Evolutionary conservation across 441 rosid genomes (phyloP).

Genomic region (Brassica hybrid): DNA sequence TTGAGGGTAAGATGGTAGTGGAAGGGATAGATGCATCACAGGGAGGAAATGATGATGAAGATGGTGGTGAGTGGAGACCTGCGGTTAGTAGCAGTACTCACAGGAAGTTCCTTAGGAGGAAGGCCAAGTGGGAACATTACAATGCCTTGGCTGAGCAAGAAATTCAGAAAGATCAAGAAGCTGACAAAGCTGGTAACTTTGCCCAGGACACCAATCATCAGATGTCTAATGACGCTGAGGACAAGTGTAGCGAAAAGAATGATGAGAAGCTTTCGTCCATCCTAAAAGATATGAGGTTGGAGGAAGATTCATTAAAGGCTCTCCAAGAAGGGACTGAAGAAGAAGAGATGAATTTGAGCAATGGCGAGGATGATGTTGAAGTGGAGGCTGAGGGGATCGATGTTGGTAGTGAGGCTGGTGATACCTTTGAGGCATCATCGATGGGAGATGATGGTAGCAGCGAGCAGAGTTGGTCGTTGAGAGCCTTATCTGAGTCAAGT

Average conservation of each 20-base stretch:
- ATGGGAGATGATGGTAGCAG: constrained; percentile 68
- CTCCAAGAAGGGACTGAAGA: constrained; percentile 47
- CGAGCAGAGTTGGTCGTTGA: constrained; percentile 83
- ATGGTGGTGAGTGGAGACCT: constrained; percentile 80
- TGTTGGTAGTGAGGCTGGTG: constrained; percentile 56
- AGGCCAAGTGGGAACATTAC: constrained; percentile 62
- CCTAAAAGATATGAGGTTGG: constrained; percentile 70
- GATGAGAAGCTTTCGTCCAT: constrained; percentile 52
- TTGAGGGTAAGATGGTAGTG: constrained; percentile 87
- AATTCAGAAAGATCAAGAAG: constrained; percentile 56
- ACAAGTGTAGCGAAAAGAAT: constrained; percentile 43
- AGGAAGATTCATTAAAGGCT: constrained; percentile 55
- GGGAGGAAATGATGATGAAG: constrained; percentile 63
- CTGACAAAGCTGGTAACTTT: constrained; percentile 36
- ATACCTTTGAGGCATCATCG: constrained; percentile 59
- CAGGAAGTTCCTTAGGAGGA: constrained; percentile 76
- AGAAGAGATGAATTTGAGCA: constrained; percentile 25
- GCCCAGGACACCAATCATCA: constrained; percentile 32
- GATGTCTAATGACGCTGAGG: constrained; percentile 38
- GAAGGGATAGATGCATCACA: constrained; percentile 88
- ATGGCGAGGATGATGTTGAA: constrained; percentile 27
- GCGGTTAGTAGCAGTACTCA: constrained; percentile 93
- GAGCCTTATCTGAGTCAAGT: constrained; percentile 87
- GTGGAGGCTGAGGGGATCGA: constrained; percentile 44
- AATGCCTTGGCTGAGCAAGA: constrained; percentile 67